Evolutionary conservation across 371 early-diverging fungal genomes (phyloP).

Genomic region (Chytridiales sp.): DNA sequence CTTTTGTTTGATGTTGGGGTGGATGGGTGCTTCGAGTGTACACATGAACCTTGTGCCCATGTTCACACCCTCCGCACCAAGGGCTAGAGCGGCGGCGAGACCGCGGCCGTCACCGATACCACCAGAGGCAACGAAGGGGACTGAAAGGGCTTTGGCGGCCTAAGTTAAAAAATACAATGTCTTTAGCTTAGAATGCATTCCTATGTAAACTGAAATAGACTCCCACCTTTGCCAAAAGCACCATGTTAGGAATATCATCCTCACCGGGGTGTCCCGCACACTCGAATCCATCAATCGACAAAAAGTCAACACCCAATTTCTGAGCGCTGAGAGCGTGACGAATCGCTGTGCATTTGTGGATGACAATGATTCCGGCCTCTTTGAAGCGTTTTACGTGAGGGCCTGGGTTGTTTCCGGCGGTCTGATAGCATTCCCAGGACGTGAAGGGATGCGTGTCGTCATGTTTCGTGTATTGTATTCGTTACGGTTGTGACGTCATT

Average conservation of each 20-base stretch:
- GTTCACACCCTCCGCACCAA: slow-evolving; percentile 76
- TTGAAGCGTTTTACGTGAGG: slow-evolving; percentile 73
- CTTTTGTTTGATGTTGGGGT: slow-evolving; percentile 69
- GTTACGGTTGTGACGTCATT: not conserved
- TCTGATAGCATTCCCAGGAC: slow-evolving; percentile 33
- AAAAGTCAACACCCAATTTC: slow-evolving; percentile 40
- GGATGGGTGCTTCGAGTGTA: slow-evolving; percentile 71
- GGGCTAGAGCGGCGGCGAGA: slow-evolving; percentile 65
- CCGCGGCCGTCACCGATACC: slow-evolving; percentile 76
- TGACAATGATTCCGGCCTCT: slow-evolving; percentile 66
- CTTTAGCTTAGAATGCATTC: not conserved
- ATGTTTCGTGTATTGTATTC: no score
- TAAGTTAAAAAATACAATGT: not conserved
- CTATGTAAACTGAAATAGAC: not conserved
- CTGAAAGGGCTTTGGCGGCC: slow-evolving; percentile 59
- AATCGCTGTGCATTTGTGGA: slow-evolving; percentile 78
- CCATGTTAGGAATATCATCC: slow-evolving; percentile 72
- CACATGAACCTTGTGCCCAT: slow-evolving; percentile 85
- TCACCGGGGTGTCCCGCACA: slow-evolving; percentile 87
- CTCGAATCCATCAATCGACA: slow-evolving; percentile 79
- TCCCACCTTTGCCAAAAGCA: slow-evolving; percentile 63
- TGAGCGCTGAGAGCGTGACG: slow-evolving; percentile 71
- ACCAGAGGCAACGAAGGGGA: slow-evolving; percentile 77
- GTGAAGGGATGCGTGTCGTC: not conserved
- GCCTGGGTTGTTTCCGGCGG: slow-evolving; percentile 61